Evolutionary conservation across 163 green algal genomes (phyloP).

Genomic region (Scenedesmus sp.): DNA sequence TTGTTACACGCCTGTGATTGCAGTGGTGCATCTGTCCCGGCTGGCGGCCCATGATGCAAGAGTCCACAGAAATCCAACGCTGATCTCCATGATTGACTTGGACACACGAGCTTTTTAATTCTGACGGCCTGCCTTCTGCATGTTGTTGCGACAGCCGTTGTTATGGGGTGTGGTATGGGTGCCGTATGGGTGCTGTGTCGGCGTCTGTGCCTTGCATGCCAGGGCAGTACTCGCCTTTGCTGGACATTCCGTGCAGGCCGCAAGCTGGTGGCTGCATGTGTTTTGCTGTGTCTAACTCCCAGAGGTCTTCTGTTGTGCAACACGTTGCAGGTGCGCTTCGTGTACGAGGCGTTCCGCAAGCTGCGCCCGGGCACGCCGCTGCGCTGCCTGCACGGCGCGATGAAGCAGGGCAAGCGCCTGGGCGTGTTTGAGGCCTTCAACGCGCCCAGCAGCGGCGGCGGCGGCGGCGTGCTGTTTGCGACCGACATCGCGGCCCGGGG

Average conservation of each 20-base stretch:
- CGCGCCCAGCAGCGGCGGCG: constrained; percentile 8
- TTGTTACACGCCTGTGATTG: too few species aligned
- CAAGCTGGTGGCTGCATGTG: too few species aligned
- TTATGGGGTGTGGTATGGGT: not conserved
- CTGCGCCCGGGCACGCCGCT: constrained; percentile 94
- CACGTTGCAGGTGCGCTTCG: constrained; percentile 82
- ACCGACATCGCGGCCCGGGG: constrained; percentile 97
- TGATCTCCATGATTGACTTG: constrained; percentile 30
- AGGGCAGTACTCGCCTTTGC: too few species aligned
- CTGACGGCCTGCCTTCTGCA: constrained; percentile 6
- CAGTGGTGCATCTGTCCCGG: too few species aligned
- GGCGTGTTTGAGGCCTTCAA: constrained; percentile 95
- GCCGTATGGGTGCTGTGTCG: not conserved
- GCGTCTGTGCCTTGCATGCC: not conserved
- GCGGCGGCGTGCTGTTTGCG: constrained; percentile 92
- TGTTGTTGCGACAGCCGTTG: not conserved
- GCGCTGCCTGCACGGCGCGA: constrained; percentile 73
- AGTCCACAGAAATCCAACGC: constrained; percentile 50
- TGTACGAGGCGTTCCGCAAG: constrained; percentile 87
- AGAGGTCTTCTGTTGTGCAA: too few species aligned
- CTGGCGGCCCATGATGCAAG: constrained; percentile 31
- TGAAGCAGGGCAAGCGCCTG: constrained; percentile 92
- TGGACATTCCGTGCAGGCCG: too few species aligned
- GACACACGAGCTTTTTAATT: constrained; percentile 49
- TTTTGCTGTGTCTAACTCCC: too few species aligned